Evolutionary conservation across 805 yeast genomes (phyloP), one percentile per base, ranked within the genome.

Genomic region (Ogataea thermomethanolica): DNA sequence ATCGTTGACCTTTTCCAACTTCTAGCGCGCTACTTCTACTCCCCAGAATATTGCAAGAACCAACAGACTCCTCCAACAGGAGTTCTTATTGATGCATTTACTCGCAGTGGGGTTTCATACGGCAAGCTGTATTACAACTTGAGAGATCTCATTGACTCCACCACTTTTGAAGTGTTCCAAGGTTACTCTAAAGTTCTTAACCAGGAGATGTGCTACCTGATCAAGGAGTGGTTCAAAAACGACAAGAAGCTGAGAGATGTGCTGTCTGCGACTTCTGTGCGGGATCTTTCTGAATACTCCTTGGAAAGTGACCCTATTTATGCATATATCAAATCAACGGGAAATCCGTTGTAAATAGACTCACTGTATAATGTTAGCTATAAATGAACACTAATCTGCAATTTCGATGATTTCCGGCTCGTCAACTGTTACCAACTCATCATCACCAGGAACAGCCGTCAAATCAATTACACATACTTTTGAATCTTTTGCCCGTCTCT

Each of bases 1-100:
- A 71, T 85, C 6, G 77, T 77, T 48, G 81, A 78, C 41, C 67
- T 90, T 33, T 68, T 87, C 50, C 82, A 85, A 43, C 67, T 83
- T 45, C 65, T 86, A 33, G 71, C 81, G 49, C 76, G 74, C 49
- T 71, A 79, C 50, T 67, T 83, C 29, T 66, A 68, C 38, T 44
- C 50, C 22, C 39, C 46, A 1, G 54, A 54, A 30, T 48, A 45
- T 20, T 37, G 49, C 20, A 34, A 30, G 3, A 31, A 46, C 8
- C 35, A 46, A 20, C 39, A 34, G 14, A 33, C 24, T 10, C 45
- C 43, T 7, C 53, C 56, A 7, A 56, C 61, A 5, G 91, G 90
- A 6, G 65, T 72, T 3, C 66, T 84, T 25, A 74, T 78, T 6
- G 82, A 81, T 34, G 70, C 81, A 23, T 83, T 84, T 51, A 55